Evolutionary conservation across 805 yeast genomes (phyloP).

Genomic region (Spathaspora boniae): DNA sequence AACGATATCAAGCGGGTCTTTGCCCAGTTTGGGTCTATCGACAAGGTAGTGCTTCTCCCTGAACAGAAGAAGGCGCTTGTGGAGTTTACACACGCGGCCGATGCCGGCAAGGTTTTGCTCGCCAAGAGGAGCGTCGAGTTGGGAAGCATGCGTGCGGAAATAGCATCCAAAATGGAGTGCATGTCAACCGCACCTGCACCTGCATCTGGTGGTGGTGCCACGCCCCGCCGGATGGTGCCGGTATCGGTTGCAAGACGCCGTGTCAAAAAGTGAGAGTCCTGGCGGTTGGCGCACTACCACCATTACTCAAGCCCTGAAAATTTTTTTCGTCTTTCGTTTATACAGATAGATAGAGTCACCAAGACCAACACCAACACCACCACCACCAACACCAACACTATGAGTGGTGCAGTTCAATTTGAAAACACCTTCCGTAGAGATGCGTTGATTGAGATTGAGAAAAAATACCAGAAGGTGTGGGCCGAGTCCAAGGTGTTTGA

Average conservation of each 20-base stretch:
- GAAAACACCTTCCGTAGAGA: slow-evolving; percentile 91
- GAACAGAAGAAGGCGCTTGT: slow-evolving; percentile 48
- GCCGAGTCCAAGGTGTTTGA: slow-evolving; percentile 81
- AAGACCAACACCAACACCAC: no score
- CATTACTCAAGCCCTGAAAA: no score
- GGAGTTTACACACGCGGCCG: slow-evolving; percentile 37
- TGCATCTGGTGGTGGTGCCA: no score
- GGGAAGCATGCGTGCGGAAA: slow-evolving; percentile 1
- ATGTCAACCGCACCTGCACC: no score
- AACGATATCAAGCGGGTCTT: slow-evolving; percentile 31
- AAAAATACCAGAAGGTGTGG: slow-evolving; percentile 86
- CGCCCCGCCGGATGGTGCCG: slow-evolving; percentile 8
- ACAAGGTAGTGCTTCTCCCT: slow-evolving; percentile 43
- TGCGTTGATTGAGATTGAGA: slow-evolving; percentile 82
- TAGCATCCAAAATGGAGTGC: no score
- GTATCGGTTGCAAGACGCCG: slow-evolving; percentile 8
- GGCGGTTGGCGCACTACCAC: no score
- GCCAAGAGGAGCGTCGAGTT: neutral
- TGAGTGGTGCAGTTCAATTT: slow-evolving; percentile 40
- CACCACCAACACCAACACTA: no score
- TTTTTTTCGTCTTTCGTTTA: no score
- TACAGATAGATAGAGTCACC: no score
- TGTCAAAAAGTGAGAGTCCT: neutral
- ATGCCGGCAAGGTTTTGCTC: slow-evolving; percentile 47
- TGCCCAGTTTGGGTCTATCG: slow-evolving; percentile 32